phyloP scores from a whole-genome alignment of 108 stramenopile genomes.

The Cyclotella distinguenda region DNA sequence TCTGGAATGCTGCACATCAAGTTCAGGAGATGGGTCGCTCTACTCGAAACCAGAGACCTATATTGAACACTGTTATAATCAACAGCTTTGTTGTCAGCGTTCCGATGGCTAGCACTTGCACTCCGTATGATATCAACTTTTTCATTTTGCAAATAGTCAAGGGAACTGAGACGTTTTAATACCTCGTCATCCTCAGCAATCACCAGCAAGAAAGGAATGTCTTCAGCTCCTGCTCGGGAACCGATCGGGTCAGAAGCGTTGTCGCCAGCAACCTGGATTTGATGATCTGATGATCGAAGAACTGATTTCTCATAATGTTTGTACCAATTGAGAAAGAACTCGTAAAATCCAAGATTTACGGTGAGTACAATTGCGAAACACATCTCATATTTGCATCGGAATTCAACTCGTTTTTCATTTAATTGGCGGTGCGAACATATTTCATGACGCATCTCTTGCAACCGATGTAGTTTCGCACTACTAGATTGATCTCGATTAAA shows the following conservation, averaged over 20 bases:
- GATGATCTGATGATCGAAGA: not conserved
- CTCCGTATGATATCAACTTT: constrained; percentile 11
- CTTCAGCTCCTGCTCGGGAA: not conserved
- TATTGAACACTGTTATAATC: constrained; percentile 21
- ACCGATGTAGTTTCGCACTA: no score
- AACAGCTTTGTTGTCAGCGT: not conserved
- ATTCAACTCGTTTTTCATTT: not conserved
- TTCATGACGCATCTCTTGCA: not conserved
- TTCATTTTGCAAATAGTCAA: not conserved
- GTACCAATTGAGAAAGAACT: constrained; percentile 31
- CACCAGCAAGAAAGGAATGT: constrained; percentile 11
- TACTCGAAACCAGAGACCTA: constrained; percentile 19
- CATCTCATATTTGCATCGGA: not conserved
- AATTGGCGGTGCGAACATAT: not conserved
- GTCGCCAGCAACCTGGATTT: not conserved
- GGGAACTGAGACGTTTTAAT: constrained; percentile 1
- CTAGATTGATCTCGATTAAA: no score
- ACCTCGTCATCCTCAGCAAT: constrained; percentile 22
- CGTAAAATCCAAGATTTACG: constrained; percentile 17
- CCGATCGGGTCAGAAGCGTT: not conserved
- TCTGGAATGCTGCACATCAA: constrained; percentile 10
- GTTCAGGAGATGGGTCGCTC: constrained; percentile 33
- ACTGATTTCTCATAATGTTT: constrained; percentile 6
- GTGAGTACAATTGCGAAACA: constrained; percentile 21
- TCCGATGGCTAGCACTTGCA: not conserved